Conservation (phyloP, 805 yeast genomes). For the Lipomyces lipofer region DNA sequence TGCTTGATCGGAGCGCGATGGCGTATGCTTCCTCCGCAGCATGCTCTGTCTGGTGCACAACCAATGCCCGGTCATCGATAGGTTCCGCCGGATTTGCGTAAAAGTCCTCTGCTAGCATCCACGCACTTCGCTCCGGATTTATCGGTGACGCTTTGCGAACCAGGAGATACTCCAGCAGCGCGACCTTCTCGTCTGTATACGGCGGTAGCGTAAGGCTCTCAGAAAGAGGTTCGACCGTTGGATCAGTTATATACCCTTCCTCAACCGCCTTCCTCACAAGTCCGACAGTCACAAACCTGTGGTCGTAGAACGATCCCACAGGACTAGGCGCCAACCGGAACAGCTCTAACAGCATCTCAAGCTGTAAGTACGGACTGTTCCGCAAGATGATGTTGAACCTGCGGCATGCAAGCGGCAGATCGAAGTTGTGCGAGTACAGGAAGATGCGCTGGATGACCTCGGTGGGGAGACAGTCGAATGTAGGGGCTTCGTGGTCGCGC, state of each 20-base stretch:
- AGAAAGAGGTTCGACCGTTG: slow-evolving; percentile 3
- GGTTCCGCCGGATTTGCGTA: slow-evolving; percentile 7
- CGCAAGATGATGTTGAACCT: slow-evolving; percentile 2
- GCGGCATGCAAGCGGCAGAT: slow-evolving; percentile 14
- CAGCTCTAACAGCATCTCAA: slow-evolving; percentile 6
- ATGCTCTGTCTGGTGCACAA: background rate
- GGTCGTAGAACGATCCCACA: slow-evolving; percentile 8
- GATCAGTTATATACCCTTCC: slow-evolving; percentile 7
- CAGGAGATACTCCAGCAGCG: slow-evolving; percentile 16
- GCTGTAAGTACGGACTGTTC: slow-evolving; percentile 9
- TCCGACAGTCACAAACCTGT: slow-evolving; percentile 14
- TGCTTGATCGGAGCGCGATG: background rate
- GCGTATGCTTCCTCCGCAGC: background rate
- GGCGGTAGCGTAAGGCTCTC: slow-evolving; percentile 9
- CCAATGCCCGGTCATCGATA: background rate
- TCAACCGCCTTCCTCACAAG: background rate
- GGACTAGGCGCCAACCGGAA: slow-evolving; percentile 6
- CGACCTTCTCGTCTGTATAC: slow-evolving; percentile 9
- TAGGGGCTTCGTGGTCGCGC: background rate
- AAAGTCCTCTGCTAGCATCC: slow-evolving; percentile 10
- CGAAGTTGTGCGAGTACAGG: slow-evolving; percentile 11
- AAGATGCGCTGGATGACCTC: slow-evolving; percentile 22
- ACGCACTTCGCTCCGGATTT: slow-evolving; percentile 12
- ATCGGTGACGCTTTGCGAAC: slow-evolving; percentile 12
- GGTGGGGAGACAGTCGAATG: slow-evolving; percentile 14